Evolutionary conservation across 176 grass and related monocot genomes (phyloP), one percentile per base, ranked within the genome.

Genomic region (Miscanthus lutarioriparius): DNA sequence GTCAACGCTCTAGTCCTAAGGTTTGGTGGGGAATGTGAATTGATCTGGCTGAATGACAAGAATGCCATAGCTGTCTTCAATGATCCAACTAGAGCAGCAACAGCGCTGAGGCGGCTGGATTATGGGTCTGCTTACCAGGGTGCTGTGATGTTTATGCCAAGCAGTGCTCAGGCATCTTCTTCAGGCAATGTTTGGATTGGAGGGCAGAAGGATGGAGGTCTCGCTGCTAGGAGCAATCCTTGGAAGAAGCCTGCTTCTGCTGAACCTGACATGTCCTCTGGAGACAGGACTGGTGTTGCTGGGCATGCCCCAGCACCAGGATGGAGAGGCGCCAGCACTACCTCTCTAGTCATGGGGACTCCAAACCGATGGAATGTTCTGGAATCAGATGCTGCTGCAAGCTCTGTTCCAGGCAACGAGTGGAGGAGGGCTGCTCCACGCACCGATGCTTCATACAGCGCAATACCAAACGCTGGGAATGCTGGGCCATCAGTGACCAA

Each of bases 1-100:
- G 93, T 98, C 15, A 95, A 82, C 25, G 86, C 93, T 49, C 72
- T 98, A 64, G 96, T 98, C 20, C 79, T 95, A 73, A 90, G 96
- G 84, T 98, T 98, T 78, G 96, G 93, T 28, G 93, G 96, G 22
- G 93, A 98, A 81, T 98, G 96, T 67, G 96, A 98, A 67, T 80
- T 98, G 85, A 87, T 95, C 32, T 98, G 96, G 96, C 72, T 98
- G 80, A 95, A 95, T 73, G 96, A 98, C 75, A 91, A 88, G 87
- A 98, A 94, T 87, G 93, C 96, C 7, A 28, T 93, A 40, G 87
- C 93, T 58, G 84, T 95, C 77, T 98, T 98, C 76, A 82, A 74
- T 70, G 96, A 98, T 65, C 87, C 93, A 32, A 80, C 83, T 76
- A 94, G 96, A 80, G 93, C 93, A n/a, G 93, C 93, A 2, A 98